Base-by-base conservation (phyloP, 108 stramenopile species). In the Schizochytrium sp. region DNA sequence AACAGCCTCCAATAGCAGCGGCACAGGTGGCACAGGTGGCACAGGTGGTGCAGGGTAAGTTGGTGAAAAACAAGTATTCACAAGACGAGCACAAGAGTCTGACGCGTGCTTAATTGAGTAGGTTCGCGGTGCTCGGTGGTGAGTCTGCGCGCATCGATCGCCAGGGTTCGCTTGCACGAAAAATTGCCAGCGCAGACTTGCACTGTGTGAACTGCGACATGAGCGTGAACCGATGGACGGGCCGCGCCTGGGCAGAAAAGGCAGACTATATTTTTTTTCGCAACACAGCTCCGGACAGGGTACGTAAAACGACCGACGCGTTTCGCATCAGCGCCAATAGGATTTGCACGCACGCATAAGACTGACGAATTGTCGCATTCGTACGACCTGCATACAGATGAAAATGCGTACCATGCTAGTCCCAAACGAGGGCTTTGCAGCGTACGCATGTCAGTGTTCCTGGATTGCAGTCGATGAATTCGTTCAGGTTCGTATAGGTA, bases 201-300 rank as follows among this genome's bases (percentile, higher is more conserved):
- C 45, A 53, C 48, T 83, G 76, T 23, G 48, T 83, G 8, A 21
- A 83, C 45, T 83, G 76, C 76, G 76, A 83, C 48, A 53, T 83
- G 48, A 23, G 18, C n/a, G 76, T 83, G 23, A 47, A 83, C 16
- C 45, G 76, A 6, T 83, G 76, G 76, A 53, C 76, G 6, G 76
- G 76, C 25, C 19, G 28, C 19, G 48, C 45, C 25, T 83, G 76
- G 76, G 48, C 45, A 12, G 51, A 53, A 12, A 45, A 53, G 19
- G 76, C 76, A 6, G 76, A 83, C 51, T 83, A 83, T 23, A 83
- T 83, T 2, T 83, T 83, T 23, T 83, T 83, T 83, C 45, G 76
- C 12, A 83, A 83, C 28, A 83, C 76, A 12, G 76, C 76, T 10
- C 76, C 76, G 12, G 76, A 83, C 51, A 47, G 76, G 25, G 76